Conservation (phyloP, 169 alveolate genomes). For the Plasmodium falciparum region DNA sequence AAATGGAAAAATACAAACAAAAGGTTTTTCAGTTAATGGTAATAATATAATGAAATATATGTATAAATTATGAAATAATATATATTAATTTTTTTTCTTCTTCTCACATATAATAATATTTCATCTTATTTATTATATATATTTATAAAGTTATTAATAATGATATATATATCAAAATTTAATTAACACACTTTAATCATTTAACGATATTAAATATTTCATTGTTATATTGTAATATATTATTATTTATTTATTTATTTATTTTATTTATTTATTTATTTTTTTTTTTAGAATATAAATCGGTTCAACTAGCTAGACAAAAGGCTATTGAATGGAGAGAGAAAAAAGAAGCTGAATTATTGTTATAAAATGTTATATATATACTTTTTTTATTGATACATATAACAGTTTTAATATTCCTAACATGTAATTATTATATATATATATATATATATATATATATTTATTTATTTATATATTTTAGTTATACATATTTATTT, state of each 20-base stretch:
- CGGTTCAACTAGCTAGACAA: constrained; percentile 69
- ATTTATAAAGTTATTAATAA: too few species aligned
- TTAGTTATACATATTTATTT: too few species aligned
- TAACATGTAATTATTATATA: too few species aligned
- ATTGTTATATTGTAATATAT: neutral
- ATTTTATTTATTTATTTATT: neutral
- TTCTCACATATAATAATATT: too few species aligned
- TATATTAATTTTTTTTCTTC: too few species aligned
- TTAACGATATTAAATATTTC: neutral
- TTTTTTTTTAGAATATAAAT: constrained; percentile 47
- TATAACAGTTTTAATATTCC: too few species aligned
- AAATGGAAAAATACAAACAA: constrained; percentile 72
- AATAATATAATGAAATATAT: neutral
- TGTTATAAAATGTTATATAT: constrained; percentile 13
- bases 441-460: too few species aligned
- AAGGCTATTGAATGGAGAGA: constrained; percentile 77
- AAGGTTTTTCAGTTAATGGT: constrained; percentile 77
- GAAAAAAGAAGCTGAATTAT: constrained; percentile 62
- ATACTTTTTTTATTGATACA: too few species aligned
- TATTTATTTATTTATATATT: too few species aligned
- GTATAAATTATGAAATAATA: neutral
- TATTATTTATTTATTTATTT: neutral
- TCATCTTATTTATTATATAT: neutral
- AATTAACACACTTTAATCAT: too few species aligned
- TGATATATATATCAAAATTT: too few species aligned